phyloP scores from a whole-genome alignment of 257 asterid species.

The Linderniella brevidens region DNA sequence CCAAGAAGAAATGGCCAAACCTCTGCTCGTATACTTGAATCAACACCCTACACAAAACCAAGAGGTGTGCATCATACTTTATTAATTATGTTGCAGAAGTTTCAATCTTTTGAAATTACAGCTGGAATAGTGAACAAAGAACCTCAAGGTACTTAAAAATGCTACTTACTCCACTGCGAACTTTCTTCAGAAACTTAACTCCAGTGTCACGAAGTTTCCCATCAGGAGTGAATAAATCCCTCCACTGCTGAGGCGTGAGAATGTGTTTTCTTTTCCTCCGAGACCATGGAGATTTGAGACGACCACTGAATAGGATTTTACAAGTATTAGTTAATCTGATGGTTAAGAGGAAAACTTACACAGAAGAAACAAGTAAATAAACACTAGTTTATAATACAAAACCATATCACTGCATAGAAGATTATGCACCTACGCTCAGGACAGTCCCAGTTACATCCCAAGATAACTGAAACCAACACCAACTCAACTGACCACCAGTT shows the following conservation, averaged over 20 bases:
- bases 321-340: too few relatives aligned
- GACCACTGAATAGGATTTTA: too few relatives aligned
- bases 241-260: constrained; percentile 73
- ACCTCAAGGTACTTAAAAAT: neutral
- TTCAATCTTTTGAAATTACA: too few relatives aligned
- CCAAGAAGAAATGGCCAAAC: constrained; percentile 98
- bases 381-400: too few relatives aligned
- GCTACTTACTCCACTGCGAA: constrained; percentile 88
- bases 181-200: constrained; percentile 70
- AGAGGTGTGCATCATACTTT: neutral
- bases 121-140: neutral
- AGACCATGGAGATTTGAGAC: constrained; percentile 88
- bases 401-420: too few relatives aligned
- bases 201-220: constrained; percentile 79
- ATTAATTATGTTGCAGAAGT: too few relatives aligned
- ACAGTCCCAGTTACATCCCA: neutral
- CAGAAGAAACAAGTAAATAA: too few relatives aligned
- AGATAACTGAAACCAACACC: neutral
- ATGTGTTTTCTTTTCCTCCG: constrained; percentile 69
- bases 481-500: too few relatives aligned
- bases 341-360: too few relatives aligned
- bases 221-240: constrained; percentile 55
- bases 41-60: constrained; percentile 54
- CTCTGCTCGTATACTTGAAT: constrained; percentile 76
- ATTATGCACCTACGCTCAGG: too few relatives aligned